Base-by-base conservation (phyloP, 495 filamentous ascomycete species). In the Glonium stellatum region DNA sequence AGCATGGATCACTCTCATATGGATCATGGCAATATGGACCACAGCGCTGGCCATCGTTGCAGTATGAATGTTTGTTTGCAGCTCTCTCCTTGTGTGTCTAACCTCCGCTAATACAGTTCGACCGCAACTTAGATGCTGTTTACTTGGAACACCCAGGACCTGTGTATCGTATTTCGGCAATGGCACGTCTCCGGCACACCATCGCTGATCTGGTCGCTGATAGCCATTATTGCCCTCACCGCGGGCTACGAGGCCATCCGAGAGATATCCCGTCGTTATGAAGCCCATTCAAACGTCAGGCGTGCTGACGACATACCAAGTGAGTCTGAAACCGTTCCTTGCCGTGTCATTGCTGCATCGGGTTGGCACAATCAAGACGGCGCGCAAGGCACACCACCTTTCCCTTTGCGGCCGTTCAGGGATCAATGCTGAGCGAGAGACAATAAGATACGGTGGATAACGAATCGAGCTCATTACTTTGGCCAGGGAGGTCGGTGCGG, bases 221-320 rank as follows among this genome's bases (percentile, higher is more conserved):
- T 89, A 52, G 88, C 82, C 55, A 84, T 98, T 63, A 84, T 91
- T 55, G 79, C 85, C 57, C 77, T 98, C 61, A 87, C 87, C 25
- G 90, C 90, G 12, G 90, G 90, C 19, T 98, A 97, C 77, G 93
- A 98, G 73, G 85, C 85, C 27, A 76, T 98, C 44, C 87, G 93
- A 56, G 84, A 88, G 62, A 70, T 80, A 9, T 84, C 87, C 23
- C 78, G 91, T 41, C 82, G 82, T 27, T 97, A 95, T 67, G 95
- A 96, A 56, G 59, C 36, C 18, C 35, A 61, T 19, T 42, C 53
- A 46, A 68, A 62, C 11, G 22, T 54, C 13, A 41, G 58, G 39
- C 22, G 54, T 39, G 65, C 48, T 2, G 62, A 68, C 62, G 61
- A 64, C 54, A 13, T 57, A 50, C 56, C 37, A 12, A 68, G 65